Percentiles rank a stretch among this genome's conserved stretches.
Conservation (phyloP, 73 alveolate species). For the Halteria grandinella region DNA sequence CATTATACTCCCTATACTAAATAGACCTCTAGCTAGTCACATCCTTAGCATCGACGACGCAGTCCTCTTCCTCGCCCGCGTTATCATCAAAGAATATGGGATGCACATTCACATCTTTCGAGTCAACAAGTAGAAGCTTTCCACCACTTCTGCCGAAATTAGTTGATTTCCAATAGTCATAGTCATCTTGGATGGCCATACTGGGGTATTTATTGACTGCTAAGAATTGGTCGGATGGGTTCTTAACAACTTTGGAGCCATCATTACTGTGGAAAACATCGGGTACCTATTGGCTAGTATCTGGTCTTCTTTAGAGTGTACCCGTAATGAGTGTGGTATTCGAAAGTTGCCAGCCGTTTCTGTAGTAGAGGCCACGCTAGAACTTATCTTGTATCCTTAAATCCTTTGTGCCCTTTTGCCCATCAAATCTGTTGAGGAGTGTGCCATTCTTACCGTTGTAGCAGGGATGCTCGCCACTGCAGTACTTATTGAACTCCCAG, state of each 20-base stretch:
- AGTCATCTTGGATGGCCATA: conserved; percentile 88
- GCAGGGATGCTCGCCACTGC: conserved; percentile 95
- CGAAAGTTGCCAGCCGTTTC: conserved; percentile 65
- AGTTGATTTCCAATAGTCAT: conserved; percentile 59
- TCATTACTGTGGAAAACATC: conserved; percentile 64
- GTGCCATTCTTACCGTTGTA: conserved; percentile 82
- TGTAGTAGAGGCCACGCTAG: conserved; percentile 76
- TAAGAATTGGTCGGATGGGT: conserved; percentile 7
- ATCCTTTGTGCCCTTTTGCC: conserved; percentile 83
- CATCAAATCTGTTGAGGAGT: conserved; percentile 82
- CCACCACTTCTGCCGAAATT: conserved; percentile 66
- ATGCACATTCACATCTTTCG: conserved; percentile 74
- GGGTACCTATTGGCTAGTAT: conserved; percentile 48
- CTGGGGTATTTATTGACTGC: conserved; percentile 45
- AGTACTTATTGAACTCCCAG: conserved; percentile 89
- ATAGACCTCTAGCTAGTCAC: conserved; percentile 77
- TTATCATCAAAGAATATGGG: conserved; percentile 96
- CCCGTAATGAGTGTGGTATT: conserved; percentile 78
- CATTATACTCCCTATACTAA: conserved; percentile 64
- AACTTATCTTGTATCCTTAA: conserved; percentile 72
- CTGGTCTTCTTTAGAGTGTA: conserved; percentile 74
- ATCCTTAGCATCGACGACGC: conserved; percentile 88
- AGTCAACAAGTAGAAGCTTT: conserved; percentile 85
- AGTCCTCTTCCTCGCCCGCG: conserved; percentile 67
- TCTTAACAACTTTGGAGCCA: conserved; percentile 34